A percentile compares a stretch with the other conserved stretches of the same genome.
phyloP scores from a whole-genome alignment of 2,329 filamentous ascomycete genomes.

The Lojkania enalia region DNA sequence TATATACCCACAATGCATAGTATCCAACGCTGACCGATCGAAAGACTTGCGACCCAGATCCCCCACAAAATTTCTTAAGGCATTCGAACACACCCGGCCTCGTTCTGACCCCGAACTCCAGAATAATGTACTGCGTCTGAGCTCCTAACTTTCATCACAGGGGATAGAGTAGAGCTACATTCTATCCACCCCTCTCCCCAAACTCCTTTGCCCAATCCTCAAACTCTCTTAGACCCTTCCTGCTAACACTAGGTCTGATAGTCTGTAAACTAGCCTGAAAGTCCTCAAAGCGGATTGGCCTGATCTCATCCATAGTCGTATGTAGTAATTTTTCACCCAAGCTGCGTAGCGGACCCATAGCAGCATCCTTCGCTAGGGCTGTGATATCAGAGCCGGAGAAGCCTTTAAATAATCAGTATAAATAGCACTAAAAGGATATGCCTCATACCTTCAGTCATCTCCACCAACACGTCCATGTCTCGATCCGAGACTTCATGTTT shows the following conservation, averaged over 20 bases:
- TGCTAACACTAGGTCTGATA: conserved; percentile 88
- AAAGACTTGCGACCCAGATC: too few relatives aligned
- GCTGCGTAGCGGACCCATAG: conserved; percentile 91
- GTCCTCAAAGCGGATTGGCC: conserved; percentile 79
- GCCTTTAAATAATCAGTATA: conserved; percentile 56
- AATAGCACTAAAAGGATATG: conserved; percentile 2
- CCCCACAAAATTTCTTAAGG: too few relatives aligned
- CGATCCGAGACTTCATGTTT: conserved; percentile 74
- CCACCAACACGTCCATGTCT: conserved; percentile 76
- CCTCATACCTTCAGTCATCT: conserved; percentile 75
- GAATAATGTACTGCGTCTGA: too few relatives aligned
- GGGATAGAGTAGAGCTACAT: too few relatives aligned
- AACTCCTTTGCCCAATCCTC: conserved; percentile 94
- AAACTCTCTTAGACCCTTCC: conserved; percentile 80
- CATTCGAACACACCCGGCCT: too few relatives aligned
- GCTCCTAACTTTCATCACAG: too few relatives aligned
- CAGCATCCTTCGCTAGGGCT: conserved; percentile 93
- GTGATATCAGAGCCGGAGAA: conserved; percentile 98
- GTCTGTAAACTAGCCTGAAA: conserved; percentile 82
- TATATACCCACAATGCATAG: too few relatives aligned
- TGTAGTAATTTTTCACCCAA: conserved; percentile 86
- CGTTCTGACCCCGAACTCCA: too few relatives aligned
- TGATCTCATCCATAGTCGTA: conserved; percentile 93
- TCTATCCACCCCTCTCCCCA: conserved; percentile 86
- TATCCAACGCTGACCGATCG: too few relatives aligned